Evolutionary conservation across 2,329 filamentous ascomycete species (phyloP), one percentile per base, ranked within the genome.

Genomic region (Diplodia sapinea): DNA sequence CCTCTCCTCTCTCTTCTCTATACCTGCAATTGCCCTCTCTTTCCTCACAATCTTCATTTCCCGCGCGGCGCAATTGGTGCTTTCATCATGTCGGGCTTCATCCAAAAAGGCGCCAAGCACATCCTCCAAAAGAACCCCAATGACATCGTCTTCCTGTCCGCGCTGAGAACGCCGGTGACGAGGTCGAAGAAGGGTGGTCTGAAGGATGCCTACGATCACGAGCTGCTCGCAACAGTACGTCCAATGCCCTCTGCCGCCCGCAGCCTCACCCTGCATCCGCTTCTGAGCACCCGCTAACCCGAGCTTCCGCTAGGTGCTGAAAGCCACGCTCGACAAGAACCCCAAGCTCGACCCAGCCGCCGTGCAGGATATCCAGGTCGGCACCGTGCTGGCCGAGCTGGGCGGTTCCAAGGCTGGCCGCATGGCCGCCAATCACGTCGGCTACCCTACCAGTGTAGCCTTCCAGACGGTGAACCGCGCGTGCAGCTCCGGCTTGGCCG

Each of bases 391-490:
- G 66, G 93, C 92, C 33, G 93, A 97, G 79, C 90, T 97, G 15
- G 94, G 94, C 71, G 94, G 94, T 68, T 89, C 87, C 72, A 97
- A 97, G 83, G 93, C 93, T 0, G 93, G 91, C 1, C 91, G 94
- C 71, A 96, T 96, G 92, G 93, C 93, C 54, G 87, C 94, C 73
- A 91, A 93, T 80, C 92, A 96, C 81, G 89, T 90, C 68, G 93
- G 93, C 40, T 92, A 89, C 75, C 86, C 91, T 17, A 86, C 86
- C 71, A 85, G 85, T 0, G 93, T 92, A 0, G 86, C 88, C 15
- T 89, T 97, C 73, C 90, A 93, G 81, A 97, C 94, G 0, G 87
- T 95, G 72, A 97, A 97, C 82, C 87, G 94, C 49, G 93, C 94
- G 15, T 97, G 94, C 79, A 88, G 89, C 17, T 92, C 88, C 7